Base-by-base conservation (phyloP, 139 green algal species). In the Gonium pectorale region DNA sequence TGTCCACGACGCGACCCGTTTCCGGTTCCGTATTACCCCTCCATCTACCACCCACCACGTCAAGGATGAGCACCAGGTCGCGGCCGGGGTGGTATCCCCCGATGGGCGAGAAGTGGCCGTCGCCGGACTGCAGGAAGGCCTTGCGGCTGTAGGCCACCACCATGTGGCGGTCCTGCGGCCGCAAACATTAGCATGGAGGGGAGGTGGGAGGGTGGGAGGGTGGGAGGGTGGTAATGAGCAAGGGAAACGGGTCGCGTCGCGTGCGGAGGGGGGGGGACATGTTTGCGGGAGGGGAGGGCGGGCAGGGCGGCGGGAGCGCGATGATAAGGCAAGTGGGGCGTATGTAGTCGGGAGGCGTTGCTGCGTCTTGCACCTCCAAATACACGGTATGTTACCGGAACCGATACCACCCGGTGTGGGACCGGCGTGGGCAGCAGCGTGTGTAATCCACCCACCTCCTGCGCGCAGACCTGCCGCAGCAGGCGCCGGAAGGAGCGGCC, bases 31-130 rank as follows among this genome's bases (percentile, higher is more conserved):
- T n/a, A n/a, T 33, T 6, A 24, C 52, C 52, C 51, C 73, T 35
- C 49, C 70, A 27, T 9, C 37, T 21, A 40, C 37, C 26, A 9
- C 86, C 41, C 33, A 87, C 90, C 86, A 93, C 92, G 87, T 99
- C 96, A 68, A 99, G 90, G 31, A 99, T 95, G 1, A 98, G 91
- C 54, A 96, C 95, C 68, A 96, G 60, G 90, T 98, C 95, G 21
- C 86, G 44, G 0, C 4, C 86, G 21, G 59, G 71, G 80, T 98
- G 87, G 83, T 96, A 98, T 24, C 87, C 96, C 4, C 95, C 96
- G 3, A 99, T 56, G 27, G 95, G 95, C 63, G 85, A 93, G 91
- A 98, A 98, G 86, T 99, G 96, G 22, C 96, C 96, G 80, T 97
- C 93, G 0, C 96, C 96, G 77, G 92, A 93, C 80, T 95, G 93